Conservation (phyloP, 2,329 filamentous ascomycete species). For the Ciborinia camelliae region DNA sequence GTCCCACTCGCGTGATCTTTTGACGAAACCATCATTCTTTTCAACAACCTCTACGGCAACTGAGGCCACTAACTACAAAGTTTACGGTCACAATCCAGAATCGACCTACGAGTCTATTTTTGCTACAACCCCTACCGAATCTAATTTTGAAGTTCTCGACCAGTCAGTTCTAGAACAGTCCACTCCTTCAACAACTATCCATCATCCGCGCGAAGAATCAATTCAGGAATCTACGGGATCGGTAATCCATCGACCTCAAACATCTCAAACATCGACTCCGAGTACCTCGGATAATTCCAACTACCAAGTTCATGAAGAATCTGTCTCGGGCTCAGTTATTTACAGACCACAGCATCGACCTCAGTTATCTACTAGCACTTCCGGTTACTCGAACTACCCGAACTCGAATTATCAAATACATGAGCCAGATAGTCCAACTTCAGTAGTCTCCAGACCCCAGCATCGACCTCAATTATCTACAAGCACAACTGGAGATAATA, state of each 20-base stretch:
- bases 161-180: slow-evolving; percentile 5
- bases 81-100: slow-evolving; percentile 29
- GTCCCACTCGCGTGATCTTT: slow-evolving; percentile 32
- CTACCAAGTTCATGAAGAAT: slow-evolving; percentile 8
- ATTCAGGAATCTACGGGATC: not conserved
- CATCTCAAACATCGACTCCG: slow-evolving; percentile 9
- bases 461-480: slow-evolving; percentile 17
- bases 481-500: slow-evolving; percentile 15
- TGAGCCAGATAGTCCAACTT: slow-evolving; percentile 16
- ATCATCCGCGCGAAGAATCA: slow-evolving; percentile 3
- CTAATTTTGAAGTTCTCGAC: slow-evolving; percentile 18
- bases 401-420: slow-evolving; percentile 18
- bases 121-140: slow-evolving; percentile 19
- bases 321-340: slow-evolving; percentile 13
- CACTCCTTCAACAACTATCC: slow-evolving; percentile 16
- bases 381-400: slow-evolving; percentile 14
- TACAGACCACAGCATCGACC: slow-evolving; percentile 16
- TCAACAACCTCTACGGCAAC: slow-evolving; percentile 36
- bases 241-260: not conserved
- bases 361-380: slow-evolving; percentile 9
- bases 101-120: slow-evolving; percentile 26
- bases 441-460: slow-evolving; percentile 9
- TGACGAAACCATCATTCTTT: slow-evolving; percentile 37
- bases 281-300: slow-evolving; percentile 16
- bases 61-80: slow-evolving; percentile 38